Base-by-base conservation (phyloP, 371 early-diverging fungal species). In the Syncephalastrum monosporum region DNA sequence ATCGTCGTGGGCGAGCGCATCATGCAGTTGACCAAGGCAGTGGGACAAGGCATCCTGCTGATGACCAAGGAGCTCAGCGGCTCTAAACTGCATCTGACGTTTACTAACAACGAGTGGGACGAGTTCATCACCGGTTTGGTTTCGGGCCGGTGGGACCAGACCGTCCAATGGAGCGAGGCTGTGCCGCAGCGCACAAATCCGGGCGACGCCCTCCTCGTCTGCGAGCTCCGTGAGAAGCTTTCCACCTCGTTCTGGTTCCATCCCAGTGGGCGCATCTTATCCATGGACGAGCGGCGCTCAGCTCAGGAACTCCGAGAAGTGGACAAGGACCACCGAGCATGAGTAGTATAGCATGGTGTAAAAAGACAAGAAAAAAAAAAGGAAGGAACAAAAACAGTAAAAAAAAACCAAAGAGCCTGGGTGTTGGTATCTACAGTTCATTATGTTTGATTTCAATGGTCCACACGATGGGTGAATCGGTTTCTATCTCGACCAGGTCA, bases 391-490 rank as follows among this genome's bases (percentile, higher is more conserved):
- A 21, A 33, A 33, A 33, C 38, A 50, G 1, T 16, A 25, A 25
- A 23, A 50, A 25, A 23, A 50, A 50, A 10, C 19, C 23, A 50
- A 50, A 50, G 25, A 50, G 25, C 1, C 53, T 50, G 50, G 17
- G 17, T 38, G 0, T 50, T 12, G 10, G 38, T 33, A 33, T 33
- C 38, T 33, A 33, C 38, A 33, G 38, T 33, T 33, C 38, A 48
- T 51, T 25, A 15, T 51, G 33, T 16, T 73, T 70, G 42, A 75
- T 57, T 59, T 91, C 91, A 15, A 82, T 81, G 0, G 93, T 93
- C 93, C 93, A 94, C 4, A 91, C 81, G 5, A 93, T 77, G 5
- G 89, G 86, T 1, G 73, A 63, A 29, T 84, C 77, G 10, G 90
- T 90, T 19, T 82, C 75, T 14, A 94, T 71, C 29, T 65, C 71